These are phyloP conservation scores for Eruca vesicaria DNA, from an alignment of 441 rosid genomes.

Conservation along the genomic window DNA sequence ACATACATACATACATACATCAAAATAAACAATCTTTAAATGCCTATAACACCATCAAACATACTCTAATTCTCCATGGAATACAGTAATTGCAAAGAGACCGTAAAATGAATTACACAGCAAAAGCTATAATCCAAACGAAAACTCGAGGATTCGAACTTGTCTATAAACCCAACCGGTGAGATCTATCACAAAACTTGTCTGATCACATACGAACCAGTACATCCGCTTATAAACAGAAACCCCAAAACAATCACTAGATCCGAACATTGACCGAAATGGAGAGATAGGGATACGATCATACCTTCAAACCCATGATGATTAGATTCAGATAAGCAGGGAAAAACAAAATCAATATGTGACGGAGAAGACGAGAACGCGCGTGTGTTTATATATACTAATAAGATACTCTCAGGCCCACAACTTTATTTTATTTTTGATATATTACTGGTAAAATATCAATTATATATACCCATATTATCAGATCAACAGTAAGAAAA, in stretches of 20 bases:
- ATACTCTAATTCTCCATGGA: background rate
- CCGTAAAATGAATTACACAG: background rate
- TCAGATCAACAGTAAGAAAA: background rate
- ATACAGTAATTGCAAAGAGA: background rate
- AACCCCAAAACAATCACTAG: slow-evolving; percentile 1
- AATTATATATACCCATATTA: background rate
- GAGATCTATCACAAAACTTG: background rate
- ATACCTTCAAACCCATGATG: slow-evolving; percentile 38
- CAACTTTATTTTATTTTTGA: background rate
- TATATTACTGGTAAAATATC: too few species aligned
- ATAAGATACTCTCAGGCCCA: background rate
- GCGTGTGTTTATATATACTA: slow-evolving; percentile 6
- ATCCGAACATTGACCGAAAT: background rate
- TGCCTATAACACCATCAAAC: background rate
- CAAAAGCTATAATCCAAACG: background rate
- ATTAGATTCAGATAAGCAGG: background rate
- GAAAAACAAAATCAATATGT: background rate
- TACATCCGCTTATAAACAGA: background rate
- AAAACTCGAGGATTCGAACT: background rate
- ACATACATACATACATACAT: background rate
- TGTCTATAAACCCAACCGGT: background rate
- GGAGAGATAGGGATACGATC: background rate
- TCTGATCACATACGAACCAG: background rate
- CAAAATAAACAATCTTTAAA: background rate
- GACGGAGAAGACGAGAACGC: slow-evolving; percentile 37